Base-by-base conservation (phyloP, 208 protist species). In the Acanthamoeba rhysodes region DNA sequence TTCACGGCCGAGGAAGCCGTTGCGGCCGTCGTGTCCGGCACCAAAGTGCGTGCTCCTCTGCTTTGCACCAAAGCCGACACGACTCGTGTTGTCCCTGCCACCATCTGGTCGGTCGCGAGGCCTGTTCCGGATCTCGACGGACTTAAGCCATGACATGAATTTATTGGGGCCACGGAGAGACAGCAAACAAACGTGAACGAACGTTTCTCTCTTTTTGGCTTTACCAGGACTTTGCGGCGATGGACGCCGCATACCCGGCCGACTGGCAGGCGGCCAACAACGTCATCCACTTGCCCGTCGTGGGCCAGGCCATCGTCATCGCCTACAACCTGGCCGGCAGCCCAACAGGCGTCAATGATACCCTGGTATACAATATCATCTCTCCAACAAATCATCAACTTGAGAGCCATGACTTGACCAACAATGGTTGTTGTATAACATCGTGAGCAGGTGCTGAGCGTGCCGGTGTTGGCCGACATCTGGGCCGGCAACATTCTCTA, bases 391-490 rank as follows among this genome's bases (percentile, higher is more conserved):
- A n/a, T n/a, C n/a, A n/a, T n/a, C n/a, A n/a, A n/a, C n/a, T n/a
- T n/a, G n/a, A n/a, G n/a, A n/a, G n/a, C n/a, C n/a, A n/a, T n/a
- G n/a, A n/a, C n/a, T n/a, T n/a, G n/a, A n/a, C 16, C 18, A 53
- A 8, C 37, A 48, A 20, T 66, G 59, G 8, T 22, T 27, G 70
- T 78, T 34, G 37, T 45, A 0, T 9, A 29, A 72, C 0, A 27
- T 72, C 1, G 22, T 72, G 14, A 18, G 37, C 64, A 82, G 74
- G 45, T 82, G 18, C 10, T 82, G 74, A 50, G 34, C 37, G n/a
- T 82, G 34, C 74, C 74, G 22, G 18, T 82, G 74, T n/a, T 82
- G 37, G 74, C 74, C 20, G 20, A 24, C 34, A 82, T 82, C 45
- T 82, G 74, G 74, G 18, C 74, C 18, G 74, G 74, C 34, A 12